Evolutionary conservation across 768 basidiomycete species (phyloP).

Genomic region (Pulveroboletus sp.): DNA sequence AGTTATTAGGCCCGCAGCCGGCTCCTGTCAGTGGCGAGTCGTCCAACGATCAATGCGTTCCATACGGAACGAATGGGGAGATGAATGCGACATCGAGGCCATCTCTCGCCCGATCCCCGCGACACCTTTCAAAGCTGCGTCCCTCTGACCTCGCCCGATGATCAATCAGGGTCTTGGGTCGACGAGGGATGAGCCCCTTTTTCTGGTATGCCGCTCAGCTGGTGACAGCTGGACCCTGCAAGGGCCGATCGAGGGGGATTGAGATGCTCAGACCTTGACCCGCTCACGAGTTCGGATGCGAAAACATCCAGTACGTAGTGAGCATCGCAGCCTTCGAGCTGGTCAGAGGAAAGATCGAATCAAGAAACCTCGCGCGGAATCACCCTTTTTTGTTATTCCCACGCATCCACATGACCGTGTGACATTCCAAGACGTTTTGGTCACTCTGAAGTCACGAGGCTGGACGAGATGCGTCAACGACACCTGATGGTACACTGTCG

Average conservation of each 20-base stretch:
- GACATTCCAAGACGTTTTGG: too few relatives aligned
- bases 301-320: constrained; percentile 47
- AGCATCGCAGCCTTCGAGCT: constrained; percentile 68
- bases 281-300: constrained; percentile 52
- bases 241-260: constrained; percentile 61
- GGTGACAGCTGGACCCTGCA: constrained; percentile 57
- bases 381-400: too few relatives aligned
- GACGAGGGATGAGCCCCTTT: constrained; percentile 34
- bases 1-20: too few relatives aligned
- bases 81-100: constrained; percentile 2
- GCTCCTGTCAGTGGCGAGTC: neutral
- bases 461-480: too few relatives aligned
- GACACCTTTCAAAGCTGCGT: constrained; percentile 47
- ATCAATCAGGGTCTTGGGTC: constrained; percentile 42
- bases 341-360: constrained; percentile 19
- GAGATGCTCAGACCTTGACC: constrained; percentile 70
- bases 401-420: too few relatives aligned
- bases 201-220: constrained; percentile 67
- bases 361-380: neutral
- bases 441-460: too few relatives aligned
- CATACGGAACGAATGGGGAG: constrained; percentile 13
- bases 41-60: constrained; percentile 13
- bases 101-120: constrained; percentile 48
- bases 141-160: constrained; percentile 17
- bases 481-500: too few relatives aligned